These are phyloP conservation scores for Crithidia fasciculata DNA, from an alignment of 208 protist genomes.

Conservation along the genomic window DNA sequence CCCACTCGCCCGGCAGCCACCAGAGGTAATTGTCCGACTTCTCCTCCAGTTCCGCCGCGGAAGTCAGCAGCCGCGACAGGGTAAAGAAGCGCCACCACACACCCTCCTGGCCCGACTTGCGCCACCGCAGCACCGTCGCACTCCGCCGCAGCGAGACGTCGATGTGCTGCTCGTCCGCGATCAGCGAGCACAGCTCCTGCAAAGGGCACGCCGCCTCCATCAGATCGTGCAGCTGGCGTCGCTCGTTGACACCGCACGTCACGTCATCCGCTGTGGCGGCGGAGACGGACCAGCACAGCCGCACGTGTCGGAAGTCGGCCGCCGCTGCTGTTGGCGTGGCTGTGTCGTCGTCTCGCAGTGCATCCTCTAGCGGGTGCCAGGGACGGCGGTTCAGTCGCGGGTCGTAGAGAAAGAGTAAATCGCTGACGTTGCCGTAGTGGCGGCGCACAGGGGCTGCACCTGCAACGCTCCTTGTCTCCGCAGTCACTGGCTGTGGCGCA, in stretches of 20 bases:
- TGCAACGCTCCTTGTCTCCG: neutral
- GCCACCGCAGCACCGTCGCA: constrained; percentile 41
- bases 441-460: neutral
- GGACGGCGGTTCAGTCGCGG: constrained; percentile 21
- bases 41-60: constrained; percentile 9
- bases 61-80: constrained; percentile 30
- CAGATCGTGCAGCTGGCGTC: neutral
- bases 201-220: constrained; percentile 38
- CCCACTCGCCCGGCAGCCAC: constrained; percentile 69
- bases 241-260: constrained; percentile 11
- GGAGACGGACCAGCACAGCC: constrained; percentile 31
- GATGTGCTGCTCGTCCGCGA: constrained; percentile 47
- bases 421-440: constrained; percentile 30
- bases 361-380: constrained; percentile 33
- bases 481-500: neutral
- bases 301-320: constrained; percentile 8
- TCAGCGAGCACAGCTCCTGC: constrained; percentile 45
- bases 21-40: constrained; percentile 10
- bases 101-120: constrained; percentile 15
- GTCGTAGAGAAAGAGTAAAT: constrained; percentile 29
- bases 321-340: neutral
- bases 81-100: constrained; percentile 60
- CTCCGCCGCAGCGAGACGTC: constrained; percentile 52
- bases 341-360: neutral
- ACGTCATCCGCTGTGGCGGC: constrained; percentile 26